Conservation (phyloP, 192 early-diverging fungal species). For the Coemansia sp. region DNA sequence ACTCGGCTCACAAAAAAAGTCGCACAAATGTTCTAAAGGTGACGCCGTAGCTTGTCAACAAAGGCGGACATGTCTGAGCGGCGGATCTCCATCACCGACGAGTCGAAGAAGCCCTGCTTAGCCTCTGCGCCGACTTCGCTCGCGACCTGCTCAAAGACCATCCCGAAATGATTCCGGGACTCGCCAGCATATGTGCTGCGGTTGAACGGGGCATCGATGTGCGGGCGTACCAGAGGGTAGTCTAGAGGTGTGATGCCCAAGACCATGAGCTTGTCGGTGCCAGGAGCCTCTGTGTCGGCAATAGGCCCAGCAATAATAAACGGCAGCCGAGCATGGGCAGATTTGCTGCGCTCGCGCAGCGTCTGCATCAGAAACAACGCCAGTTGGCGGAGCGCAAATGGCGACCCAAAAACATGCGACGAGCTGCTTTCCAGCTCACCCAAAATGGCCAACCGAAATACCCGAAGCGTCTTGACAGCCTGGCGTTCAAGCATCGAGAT, state of each 20-base stretch:
- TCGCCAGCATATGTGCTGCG: constrained; percentile 52
- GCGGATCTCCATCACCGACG: constrained; percentile 73
- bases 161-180: constrained; percentile 62
- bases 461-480: constrained; percentile 67
- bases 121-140: constrained; percentile 61
- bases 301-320: constrained; percentile 78
- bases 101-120: constrained; percentile 79
- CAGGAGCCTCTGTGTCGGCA: constrained; percentile 20
- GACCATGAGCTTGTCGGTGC: constrained; percentile 63
- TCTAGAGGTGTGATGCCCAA: constrained; percentile 59
- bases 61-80: constrained; percentile 69
- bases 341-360: constrained; percentile 26
- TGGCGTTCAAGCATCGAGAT: constrained; percentile 79
- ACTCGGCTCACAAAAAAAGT: too few species aligned
- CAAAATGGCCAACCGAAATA: constrained; percentile 74
- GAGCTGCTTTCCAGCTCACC: constrained; percentile 48
- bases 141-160: constrained; percentile 80
- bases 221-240: constrained; percentile 53
- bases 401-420: constrained; percentile 55
- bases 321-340: constrained; percentile 53
- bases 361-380: constrained; percentile 82
- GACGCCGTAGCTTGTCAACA: constrained; percentile 59
- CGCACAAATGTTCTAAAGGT: constrained; percentile 21
- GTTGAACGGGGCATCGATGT: constrained; percentile 46
- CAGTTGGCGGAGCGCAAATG: constrained; percentile 69